Percentiles rank a stretch among this genome's conserved stretches.
Evolutionary conservation across 371 early-diverging fungal genomes (phyloP).

Genomic region (Actinomortierella ambigua): DNA sequence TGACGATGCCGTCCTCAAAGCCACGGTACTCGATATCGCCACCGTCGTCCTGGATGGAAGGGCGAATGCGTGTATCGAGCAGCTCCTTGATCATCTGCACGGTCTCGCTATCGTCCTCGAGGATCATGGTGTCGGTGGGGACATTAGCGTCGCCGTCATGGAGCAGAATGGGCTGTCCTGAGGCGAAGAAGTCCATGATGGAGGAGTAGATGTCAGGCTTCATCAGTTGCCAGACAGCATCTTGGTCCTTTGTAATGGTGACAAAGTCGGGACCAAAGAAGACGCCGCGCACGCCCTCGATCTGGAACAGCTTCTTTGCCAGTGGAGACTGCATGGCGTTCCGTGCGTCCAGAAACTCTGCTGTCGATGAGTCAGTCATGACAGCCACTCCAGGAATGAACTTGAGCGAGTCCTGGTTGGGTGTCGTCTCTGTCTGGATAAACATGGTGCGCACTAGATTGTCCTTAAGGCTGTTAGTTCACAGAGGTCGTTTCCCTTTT

Average conservation of each 20-base stretch:
- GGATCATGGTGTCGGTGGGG: slow-evolving; percentile 73
- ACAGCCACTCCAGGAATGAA: slow-evolving; percentile 90
- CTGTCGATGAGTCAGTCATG: slow-evolving; percentile 58
- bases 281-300: slow-evolving; percentile 88
- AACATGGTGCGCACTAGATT: slow-evolving; percentile 82
- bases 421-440: slow-evolving; percentile 94
- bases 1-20: slow-evolving; percentile 89
- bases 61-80: slow-evolving; percentile 93
- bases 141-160: slow-evolving; percentile 57
- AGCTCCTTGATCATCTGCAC: slow-evolving; percentile 98
- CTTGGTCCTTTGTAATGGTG: slow-evolving; percentile 87
- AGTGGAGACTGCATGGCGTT: slow-evolving; percentile 86
- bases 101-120: slow-evolving; percentile 84
- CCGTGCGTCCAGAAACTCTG: slow-evolving; percentile 83
- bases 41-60: slow-evolving; percentile 97
- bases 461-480: no score
- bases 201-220: slow-evolving; percentile 94
- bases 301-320: slow-evolving; percentile 85
- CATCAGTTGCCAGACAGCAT: slow-evolving; percentile 90
- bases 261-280: slow-evolving; percentile 94
- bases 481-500: background rate
- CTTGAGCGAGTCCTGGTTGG: slow-evolving; percentile 92
- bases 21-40: slow-evolving; percentile 96
- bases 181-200: slow-evolving; percentile 94
- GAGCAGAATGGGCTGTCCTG: slow-evolving; percentile 76